These are phyloP conservation scores for Endothia cerciana DNA, from an alignment of 2,329 filamentous ascomycete species.

Conservation along the genomic window DNA sequence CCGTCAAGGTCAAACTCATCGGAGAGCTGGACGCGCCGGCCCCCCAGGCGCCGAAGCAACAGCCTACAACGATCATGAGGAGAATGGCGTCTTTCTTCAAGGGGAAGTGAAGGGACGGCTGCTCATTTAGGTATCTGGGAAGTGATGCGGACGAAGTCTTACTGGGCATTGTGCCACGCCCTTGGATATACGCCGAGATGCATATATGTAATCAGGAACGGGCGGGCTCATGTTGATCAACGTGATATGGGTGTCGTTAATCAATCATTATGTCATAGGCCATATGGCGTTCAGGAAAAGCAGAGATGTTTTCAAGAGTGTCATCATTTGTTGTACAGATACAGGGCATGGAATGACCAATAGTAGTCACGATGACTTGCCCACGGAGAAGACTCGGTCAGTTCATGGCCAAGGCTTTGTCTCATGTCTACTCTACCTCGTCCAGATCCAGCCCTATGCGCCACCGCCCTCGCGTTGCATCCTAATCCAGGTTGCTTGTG, in stretches of 20 bases:
- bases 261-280: background rate
- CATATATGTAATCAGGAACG: background rate
- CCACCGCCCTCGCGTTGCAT: slow-evolving; percentile 2
- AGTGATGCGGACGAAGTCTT: background rate
- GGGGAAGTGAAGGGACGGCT: background rate
- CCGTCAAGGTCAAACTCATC: background rate
- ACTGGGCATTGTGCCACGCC: background rate
- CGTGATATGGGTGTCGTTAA: background rate
- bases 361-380: slow-evolving; percentile 4
- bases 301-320: background rate
- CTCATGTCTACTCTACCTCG: slow-evolving; percentile 6
- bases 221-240: background rate
- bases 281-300: background rate
- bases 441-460: slow-evolving; percentile 13
- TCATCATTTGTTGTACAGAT: slow-evolving; percentile 33
- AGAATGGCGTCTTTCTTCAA: background rate
- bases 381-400: background rate
- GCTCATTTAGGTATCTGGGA: background rate
- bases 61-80: too few species aligned
- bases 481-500: slow-evolving; percentile 71
- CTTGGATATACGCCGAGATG: background rate
- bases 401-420: background rate
- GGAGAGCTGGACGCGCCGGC: background rate
- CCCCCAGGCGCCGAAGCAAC: background rate
- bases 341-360: slow-evolving; percentile 27